phyloP scores from a whole-genome alignment of 331 rosid species.

The Dryas integrifolia region DNA sequence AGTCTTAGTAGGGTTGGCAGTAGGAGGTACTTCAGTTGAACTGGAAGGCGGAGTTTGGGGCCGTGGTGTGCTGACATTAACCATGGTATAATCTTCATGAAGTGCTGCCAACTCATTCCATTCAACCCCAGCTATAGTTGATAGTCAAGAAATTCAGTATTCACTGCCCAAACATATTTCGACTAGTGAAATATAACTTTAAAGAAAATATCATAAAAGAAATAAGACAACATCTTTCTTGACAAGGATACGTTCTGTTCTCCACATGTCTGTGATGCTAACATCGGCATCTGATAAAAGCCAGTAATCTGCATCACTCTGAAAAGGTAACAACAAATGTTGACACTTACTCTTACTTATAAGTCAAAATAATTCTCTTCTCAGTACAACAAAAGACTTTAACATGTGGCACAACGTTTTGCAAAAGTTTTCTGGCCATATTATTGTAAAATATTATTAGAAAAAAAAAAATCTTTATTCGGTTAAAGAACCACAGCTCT shows the following conservation, averaged over 20 bases:
- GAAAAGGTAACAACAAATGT: conserved; percentile 19
- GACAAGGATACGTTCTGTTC: conserved; percentile 69
- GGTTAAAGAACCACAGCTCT: neutral
- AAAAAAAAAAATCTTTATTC: no score
- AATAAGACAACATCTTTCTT: neutral
- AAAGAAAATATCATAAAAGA: neutral
- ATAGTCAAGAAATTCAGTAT: conserved; percentile 43
- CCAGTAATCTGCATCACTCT: conserved; percentile 97
- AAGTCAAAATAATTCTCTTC: neutral
- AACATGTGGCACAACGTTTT: neutral
- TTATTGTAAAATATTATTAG: neutral
- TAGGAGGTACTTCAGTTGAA: conserved; percentile 46
- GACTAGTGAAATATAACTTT: neutral
- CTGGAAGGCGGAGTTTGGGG: conserved; percentile 47
- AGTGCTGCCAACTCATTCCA: conserved; percentile 65
- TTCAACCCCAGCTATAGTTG: conserved; percentile 56
- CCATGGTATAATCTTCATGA: conserved; percentile 52
- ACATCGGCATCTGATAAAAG: conserved; percentile 82
- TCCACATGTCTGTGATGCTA: conserved; percentile 95
- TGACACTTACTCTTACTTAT: neutral
- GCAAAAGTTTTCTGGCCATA: neutral
- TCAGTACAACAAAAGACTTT: neutral
- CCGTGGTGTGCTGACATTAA: conserved; percentile 34
- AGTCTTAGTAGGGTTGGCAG: conserved; percentile 45
- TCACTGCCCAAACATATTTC: neutral